phyloP scores from a whole-genome alignment of 345 rosid genomes.

The Eucalyptus curtisii region DNA sequence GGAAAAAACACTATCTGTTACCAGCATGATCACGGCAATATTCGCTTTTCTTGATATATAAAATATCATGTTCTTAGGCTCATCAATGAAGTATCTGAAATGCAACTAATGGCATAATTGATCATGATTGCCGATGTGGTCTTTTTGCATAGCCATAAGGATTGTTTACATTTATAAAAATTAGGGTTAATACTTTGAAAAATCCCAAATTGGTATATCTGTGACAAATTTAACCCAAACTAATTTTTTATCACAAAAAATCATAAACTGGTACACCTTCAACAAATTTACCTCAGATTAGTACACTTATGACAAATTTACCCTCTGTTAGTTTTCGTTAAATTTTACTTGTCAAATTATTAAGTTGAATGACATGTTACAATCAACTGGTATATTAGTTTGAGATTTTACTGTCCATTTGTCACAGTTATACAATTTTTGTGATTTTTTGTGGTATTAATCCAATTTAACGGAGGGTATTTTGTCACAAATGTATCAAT shows the following conservation, averaged over 20 bases:
- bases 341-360: too few species aligned
- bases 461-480: rapidly evolving
- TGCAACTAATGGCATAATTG: background rate
- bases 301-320: too few species aligned
- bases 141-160: background rate
- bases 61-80: background rate
- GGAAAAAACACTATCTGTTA: background rate
- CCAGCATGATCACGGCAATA: background rate
- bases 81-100: background rate
- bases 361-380: too few species aligned
- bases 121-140: background rate
- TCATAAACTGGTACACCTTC: too few species aligned
- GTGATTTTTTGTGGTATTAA: too few species aligned
- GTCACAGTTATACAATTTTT: too few species aligned
- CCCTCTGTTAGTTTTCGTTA: rapidly evolving
- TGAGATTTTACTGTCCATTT: too few species aligned
- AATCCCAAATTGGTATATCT: rapidly evolving
- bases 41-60: background rate
- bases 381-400: rapidly evolving
- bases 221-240: rapidly evolving
- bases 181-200: too few species aligned
- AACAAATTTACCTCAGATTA: rapidly evolving
- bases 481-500: too few species aligned
- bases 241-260: too few species aligned
- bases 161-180: background rate